Evolutionary conservation across 495 filamentous ascomycete species (phyloP).

Genomic region (Penicillium coprophilum): DNA sequence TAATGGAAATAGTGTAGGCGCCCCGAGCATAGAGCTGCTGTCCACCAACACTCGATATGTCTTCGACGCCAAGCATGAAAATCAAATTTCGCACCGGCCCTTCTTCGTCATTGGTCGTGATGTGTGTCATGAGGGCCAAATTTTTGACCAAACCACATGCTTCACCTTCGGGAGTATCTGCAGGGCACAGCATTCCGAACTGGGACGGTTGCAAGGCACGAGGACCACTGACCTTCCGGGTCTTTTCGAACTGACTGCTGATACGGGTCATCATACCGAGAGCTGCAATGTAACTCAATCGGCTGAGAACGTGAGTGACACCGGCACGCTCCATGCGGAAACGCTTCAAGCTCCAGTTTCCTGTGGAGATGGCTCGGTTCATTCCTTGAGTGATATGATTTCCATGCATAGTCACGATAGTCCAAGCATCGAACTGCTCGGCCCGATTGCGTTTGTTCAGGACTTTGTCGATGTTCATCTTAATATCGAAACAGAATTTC

Average conservation of each 20-base stretch:
- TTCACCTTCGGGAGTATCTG: slow-evolving; percentile 98
- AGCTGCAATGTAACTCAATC: slow-evolving; percentile 93
- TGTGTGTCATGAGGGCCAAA: slow-evolving; percentile 97
- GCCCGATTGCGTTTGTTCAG: slow-evolving; percentile 86
- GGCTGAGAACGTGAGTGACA: slow-evolving; percentile 93
- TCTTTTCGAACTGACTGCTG: slow-evolving; percentile 98
- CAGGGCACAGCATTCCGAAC: slow-evolving; percentile 95
- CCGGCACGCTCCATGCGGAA: slow-evolving; percentile 98
- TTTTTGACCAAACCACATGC: slow-evolving; percentile 98
- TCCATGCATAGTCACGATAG: slow-evolving; percentile 71
- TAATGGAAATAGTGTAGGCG: slow-evolving; percentile 89
- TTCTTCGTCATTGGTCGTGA: slow-evolving; percentile 93
- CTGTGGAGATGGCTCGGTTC: slow-evolving; percentile 90
- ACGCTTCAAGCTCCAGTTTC: slow-evolving; percentile 95
- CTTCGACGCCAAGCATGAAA: slow-evolving; percentile 75
- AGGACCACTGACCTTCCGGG: slow-evolving; percentile 90
- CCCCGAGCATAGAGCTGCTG: slow-evolving; percentile 78
- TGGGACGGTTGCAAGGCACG: slow-evolving; percentile 95
- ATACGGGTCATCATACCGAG: slow-evolving; percentile 99
- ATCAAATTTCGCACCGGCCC: slow-evolving; percentile 79
- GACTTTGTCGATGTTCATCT: slow-evolving; percentile 88
- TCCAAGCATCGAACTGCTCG: slow-evolving; percentile 78
- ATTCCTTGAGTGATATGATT: slow-evolving; percentile 85
- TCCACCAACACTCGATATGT: slow-evolving; percentile 69
- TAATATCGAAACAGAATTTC: slow-evolving; percentile 82